These are phyloP conservation scores for Hypericum perforatum DNA, from an alignment of 345 rosid genomes.

Conservation along the genomic window DNA sequence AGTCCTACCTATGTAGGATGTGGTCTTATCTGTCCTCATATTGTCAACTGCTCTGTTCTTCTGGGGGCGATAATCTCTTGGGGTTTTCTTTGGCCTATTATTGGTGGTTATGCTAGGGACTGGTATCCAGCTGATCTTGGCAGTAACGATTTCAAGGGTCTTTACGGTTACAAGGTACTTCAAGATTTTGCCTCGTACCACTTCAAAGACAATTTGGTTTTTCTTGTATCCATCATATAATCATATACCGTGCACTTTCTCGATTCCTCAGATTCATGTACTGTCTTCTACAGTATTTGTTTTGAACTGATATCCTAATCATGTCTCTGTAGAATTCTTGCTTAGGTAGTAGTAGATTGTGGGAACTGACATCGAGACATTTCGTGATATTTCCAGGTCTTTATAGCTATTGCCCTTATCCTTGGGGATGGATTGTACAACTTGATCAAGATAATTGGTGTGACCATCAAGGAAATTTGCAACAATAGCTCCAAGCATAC, in stretches of 20 bases:
- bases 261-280: too few species aligned
- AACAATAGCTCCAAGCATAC: constrained; percentile 1
- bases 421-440: constrained; percentile 5
- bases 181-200: background rate
- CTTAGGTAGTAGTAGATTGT: too few species aligned
- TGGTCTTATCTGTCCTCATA: constrained; percentile 2
- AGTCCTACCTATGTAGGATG: background rate
- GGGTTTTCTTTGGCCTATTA: constrained; percentile 1
- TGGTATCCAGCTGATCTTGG: constrained; percentile 3
- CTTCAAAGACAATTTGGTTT: too few species aligned
- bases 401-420: constrained; percentile 4
- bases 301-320: too few species aligned
- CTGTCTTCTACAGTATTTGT: too few species aligned
- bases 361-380: too few species aligned
- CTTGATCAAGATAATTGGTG: background rate
- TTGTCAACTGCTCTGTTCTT: background rate
- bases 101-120: background rate
- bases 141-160: background rate
- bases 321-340: too few species aligned
- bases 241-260: too few species aligned
- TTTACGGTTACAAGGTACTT: background rate
- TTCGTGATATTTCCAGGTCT: background rate
- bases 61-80: background rate
- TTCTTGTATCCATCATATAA: too few species aligned
- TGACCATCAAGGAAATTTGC: background rate